Percentiles rank a stretch among this genome's conserved stretches.
Evolutionary conservation across 495 filamentous ascomycete species (phyloP).

Genomic region (Clohesyomyces aquaticus): DNA sequence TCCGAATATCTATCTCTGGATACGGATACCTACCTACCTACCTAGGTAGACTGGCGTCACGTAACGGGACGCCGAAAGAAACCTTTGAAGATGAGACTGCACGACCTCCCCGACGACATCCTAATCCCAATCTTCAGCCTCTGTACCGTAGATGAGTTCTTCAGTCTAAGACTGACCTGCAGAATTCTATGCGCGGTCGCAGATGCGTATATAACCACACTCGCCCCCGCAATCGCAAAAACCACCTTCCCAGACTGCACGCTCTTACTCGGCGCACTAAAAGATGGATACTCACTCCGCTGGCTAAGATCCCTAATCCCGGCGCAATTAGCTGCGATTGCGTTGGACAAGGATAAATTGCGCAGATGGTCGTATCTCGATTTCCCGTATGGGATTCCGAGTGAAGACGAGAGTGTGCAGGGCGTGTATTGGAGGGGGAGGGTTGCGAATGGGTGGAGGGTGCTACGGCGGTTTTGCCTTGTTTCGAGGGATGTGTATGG

Average conservation of each 20-base stretch:
- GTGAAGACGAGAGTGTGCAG: not conserved
- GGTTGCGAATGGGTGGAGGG: constrained; percentile 16
- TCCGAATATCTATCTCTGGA: too few species aligned
- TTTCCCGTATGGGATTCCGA: constrained; percentile 19
- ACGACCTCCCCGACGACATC: constrained; percentile 22
- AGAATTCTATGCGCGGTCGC: not conserved
- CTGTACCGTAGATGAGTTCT: not conserved
- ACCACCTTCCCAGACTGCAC: constrained; percentile 4
- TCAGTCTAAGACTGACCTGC: constrained; percentile 9
- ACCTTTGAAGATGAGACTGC: constrained; percentile 7
- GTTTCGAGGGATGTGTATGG: constrained; percentile 17
- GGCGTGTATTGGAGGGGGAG: constrained; percentile 10
- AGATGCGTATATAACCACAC: constrained; percentile 14
- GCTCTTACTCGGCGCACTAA: not conserved
- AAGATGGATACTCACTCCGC: not conserved
- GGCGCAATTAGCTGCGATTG: constrained; percentile 1
- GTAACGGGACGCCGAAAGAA: too few species aligned
- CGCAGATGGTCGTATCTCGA: constrained; percentile 6
- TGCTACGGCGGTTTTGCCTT: constrained; percentile 5
- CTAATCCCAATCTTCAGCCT: constrained; percentile 3
- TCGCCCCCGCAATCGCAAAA: constrained; percentile 8
- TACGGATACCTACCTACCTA: too few species aligned
- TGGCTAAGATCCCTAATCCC: constrained; percentile 19
- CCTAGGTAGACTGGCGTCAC: too few species aligned
- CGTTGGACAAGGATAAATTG: constrained; percentile 19